Percentiles rank a stretch among this genome's conserved stretches.
phyloP scores from a whole-genome alignment of 2,329 filamentous ascomycete species.

The Coniochaeta sp. region DNA sequence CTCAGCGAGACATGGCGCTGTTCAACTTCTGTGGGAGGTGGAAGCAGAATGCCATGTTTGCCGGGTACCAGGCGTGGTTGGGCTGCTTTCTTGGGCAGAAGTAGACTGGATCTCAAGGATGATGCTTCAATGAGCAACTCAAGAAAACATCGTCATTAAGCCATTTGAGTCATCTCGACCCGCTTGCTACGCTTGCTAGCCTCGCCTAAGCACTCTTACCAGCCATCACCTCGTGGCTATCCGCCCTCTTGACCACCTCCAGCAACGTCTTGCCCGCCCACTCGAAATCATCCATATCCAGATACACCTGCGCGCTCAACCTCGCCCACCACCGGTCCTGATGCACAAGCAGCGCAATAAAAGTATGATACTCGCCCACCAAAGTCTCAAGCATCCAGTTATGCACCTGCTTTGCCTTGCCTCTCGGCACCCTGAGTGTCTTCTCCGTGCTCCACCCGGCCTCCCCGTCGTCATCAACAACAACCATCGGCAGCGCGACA shows the following conservation, averaged over 20 bases:
- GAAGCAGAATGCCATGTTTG: conserved; percentile 35
- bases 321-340: conserved; percentile 60
- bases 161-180: not conserved
- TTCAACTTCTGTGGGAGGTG: conserved; percentile 32
- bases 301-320: conserved; percentile 74
- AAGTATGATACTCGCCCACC: conserved; percentile 60
- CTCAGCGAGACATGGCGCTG: conserved; percentile 32
- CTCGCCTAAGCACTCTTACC: not conserved
- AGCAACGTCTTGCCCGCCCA: conserved; percentile 56
- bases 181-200: not conserved
- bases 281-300: conserved; percentile 72
- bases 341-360: conserved; percentile 58
- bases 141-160: too few species aligned
- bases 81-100: conserved; percentile 7
- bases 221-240: conserved; percentile 8
- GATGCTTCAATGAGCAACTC: too few species aligned
- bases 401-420: conserved; percentile 27
- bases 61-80: conserved; percentile 37
- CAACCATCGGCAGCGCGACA: conserved; percentile 59
- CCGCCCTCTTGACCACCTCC: conserved; percentile 34
- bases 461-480: conserved; percentile 6
- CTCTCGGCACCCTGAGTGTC: conserved; percentile 17
- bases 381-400: conserved; percentile 54
- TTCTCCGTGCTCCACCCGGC: conserved; percentile 14
- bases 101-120: too few species aligned